Percentiles rank a stretch among this genome's conserved stretches.
Conservation (phyloP, 2,329 filamentous ascomycete genomes). For the Pezicula radicicola region DNA sequence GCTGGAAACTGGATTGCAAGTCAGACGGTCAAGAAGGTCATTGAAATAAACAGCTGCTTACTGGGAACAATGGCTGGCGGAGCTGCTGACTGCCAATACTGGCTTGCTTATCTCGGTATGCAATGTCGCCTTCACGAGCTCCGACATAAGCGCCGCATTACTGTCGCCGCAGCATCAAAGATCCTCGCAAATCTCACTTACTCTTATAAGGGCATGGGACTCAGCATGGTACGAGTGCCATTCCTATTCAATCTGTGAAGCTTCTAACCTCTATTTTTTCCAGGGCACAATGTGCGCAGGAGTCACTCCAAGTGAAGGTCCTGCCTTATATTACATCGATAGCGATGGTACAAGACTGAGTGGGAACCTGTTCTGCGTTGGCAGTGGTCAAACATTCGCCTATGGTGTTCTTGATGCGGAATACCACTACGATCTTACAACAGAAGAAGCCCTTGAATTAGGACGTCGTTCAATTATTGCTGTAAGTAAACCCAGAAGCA, state of each 20-base stretch:
- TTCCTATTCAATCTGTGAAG: too few species aligned
- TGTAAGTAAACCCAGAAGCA: too few species aligned
- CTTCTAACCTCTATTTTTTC: too few species aligned
- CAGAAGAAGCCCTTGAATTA: conserved; percentile 84
- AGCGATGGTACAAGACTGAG: conserved; percentile 89
- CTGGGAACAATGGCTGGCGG: conserved; percentile 98
- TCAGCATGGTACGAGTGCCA: conserved; percentile 66
- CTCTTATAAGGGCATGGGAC: conserved; percentile 96
- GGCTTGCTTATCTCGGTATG: conserved; percentile 98
- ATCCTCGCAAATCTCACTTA: conserved; percentile 98
- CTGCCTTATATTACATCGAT: conserved; percentile 98
- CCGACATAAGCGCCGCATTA: conserved; percentile 97
- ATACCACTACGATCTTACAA: conserved; percentile 82
- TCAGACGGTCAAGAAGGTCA: conserved; percentile 99
- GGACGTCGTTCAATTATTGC: conserved; percentile 46
- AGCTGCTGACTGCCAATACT: conserved; percentile 99
- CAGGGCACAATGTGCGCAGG: conserved; percentile 95
- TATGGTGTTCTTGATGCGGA: conserved; percentile 97
- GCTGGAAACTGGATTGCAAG: conserved; percentile 99
- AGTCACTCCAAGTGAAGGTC: conserved; percentile 91
- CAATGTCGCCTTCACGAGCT: conserved; percentile 99
- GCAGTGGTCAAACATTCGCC: conserved; percentile 96
- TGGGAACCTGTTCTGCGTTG: conserved; percentile 97
- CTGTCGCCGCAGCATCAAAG: conserved; percentile 94
- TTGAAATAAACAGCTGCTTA: conserved; percentile 93